Evolutionary conservation across 129 eudicot genomes (phyloP).

Genomic region (Heracleum sosnowskyi): DNA sequence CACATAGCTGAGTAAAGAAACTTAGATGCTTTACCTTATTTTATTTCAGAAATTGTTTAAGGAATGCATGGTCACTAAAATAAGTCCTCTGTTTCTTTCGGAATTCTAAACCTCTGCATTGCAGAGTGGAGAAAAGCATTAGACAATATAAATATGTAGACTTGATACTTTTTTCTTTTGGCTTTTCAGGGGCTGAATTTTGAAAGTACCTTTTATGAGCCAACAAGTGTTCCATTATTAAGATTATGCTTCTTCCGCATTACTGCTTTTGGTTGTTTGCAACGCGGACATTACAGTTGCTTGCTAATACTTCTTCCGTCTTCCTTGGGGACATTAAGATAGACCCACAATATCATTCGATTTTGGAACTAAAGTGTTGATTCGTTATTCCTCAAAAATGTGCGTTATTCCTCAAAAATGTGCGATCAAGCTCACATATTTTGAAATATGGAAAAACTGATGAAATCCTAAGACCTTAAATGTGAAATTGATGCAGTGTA

Average conservation of each 20-base stretch:
- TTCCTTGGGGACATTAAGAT: neutral
- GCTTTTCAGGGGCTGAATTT: neutral
- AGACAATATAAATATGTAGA: neutral
- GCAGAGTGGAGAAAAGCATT: neutral
- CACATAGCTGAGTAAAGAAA: neutral
- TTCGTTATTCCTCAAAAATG: neutral
- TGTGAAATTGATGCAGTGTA: neutral
- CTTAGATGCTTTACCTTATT: neutral
- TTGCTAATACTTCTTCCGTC: neutral
- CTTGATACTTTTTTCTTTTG: neutral
- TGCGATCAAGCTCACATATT: neutral
- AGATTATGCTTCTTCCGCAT: neutral
- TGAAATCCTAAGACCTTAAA: neutral
- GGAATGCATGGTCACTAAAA: too few relatives aligned
- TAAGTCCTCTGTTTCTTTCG: neutral
- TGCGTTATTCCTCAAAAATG: too few relatives aligned
- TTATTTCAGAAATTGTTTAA: too few relatives aligned
- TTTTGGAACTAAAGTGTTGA: neutral
- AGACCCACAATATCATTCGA: neutral
- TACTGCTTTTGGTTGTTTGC: too few relatives aligned
- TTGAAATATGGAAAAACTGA: neutral
- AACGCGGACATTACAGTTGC: too few relatives aligned
- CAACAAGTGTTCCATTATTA: neutral
- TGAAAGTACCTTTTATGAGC: neutral
- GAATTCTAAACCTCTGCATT: neutral